Evolutionary conservation across 495 filamentous ascomycete species (phyloP).

Genomic region (Extremus antarcticus): DNA sequence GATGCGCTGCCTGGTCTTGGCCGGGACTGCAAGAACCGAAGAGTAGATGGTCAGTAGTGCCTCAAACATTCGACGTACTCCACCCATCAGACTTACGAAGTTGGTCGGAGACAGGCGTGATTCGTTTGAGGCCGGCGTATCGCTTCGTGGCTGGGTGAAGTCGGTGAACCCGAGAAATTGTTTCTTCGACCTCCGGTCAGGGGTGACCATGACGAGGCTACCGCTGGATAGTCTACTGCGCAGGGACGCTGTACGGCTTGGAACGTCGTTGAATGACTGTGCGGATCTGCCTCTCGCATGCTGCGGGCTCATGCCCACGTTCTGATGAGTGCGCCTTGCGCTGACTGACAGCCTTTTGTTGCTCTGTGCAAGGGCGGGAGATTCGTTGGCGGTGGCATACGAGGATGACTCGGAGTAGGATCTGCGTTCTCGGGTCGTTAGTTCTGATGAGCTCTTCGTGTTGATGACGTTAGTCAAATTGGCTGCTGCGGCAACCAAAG

Average conservation of each 20-base stretch:
- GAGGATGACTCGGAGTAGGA: not conserved
- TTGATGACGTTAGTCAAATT: not conserved
- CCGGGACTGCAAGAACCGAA: too few relatives aligned
- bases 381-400: not conserved
- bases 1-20: constrained; percentile 11
- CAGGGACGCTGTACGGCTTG: not conserved
- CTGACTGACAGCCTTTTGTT: not conserved
- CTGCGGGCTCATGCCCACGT: not conserved
- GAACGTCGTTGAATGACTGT: not conserved
- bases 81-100: too few relatives aligned
- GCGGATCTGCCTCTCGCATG: not conserved
- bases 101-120: constrained; percentile 14
- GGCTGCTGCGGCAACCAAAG: not conserved
- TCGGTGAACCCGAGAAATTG: not conserved
- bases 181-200: not conserved
- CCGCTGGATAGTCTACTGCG: not conserved
- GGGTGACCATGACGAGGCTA: not conserved
- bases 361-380: not conserved
- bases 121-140: not conserved
- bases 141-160: not conserved
- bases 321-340: not conserved
- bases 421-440: not conserved
- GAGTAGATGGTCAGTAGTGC: too few relatives aligned
- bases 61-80: too few relatives aligned
- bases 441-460: not conserved